Percentiles rank a stretch among this genome's conserved stretches.
Evolutionary conservation across 169 alveolate genomes (phyloP).

Genomic region (Neospora caninum): DNA sequence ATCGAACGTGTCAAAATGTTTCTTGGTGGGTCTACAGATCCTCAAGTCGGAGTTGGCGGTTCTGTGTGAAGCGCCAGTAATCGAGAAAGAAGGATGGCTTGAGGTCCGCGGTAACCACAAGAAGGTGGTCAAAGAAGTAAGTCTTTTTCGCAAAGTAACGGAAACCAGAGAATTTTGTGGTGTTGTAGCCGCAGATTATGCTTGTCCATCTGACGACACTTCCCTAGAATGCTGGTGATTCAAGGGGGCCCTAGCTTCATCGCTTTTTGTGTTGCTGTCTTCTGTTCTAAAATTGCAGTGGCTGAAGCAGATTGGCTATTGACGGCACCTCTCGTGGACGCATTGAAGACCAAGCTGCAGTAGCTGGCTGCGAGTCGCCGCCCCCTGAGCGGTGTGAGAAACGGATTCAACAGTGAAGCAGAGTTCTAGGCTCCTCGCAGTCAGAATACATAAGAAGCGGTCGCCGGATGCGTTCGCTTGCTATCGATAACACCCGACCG

Average conservation of each 20-base stretch:
- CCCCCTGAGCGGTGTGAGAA: too few species aligned
- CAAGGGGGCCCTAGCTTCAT: not conserved
- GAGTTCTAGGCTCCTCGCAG: too few species aligned
- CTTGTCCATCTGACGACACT: too few species aligned
- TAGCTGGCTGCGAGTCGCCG: too few species aligned
- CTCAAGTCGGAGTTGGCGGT: conserved; percentile 34
- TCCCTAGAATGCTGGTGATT: not conserved
- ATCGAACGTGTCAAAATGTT: not conserved
- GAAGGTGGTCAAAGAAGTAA: conserved; percentile 8
- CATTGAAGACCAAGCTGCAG: too few species aligned
- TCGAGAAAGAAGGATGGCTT: conserved; percentile 23
- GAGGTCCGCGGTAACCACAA: conserved; percentile 24
- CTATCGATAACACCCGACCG: too few species aligned
- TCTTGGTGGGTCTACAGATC: not conserved
- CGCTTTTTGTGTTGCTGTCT: not conserved
- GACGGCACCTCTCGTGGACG: not conserved
- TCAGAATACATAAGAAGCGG: too few species aligned
- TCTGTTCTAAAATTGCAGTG: not conserved
- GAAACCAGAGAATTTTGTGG: not conserved
- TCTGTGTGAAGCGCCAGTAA: conserved; percentile 17
- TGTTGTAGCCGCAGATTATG: too few species aligned
- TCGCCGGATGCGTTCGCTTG: too few species aligned
- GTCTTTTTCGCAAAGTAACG: not conserved
- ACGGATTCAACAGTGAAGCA: too few species aligned
- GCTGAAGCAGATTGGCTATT: conserved; percentile 32